These are phyloP conservation scores for Aspergillus puulaauensis DNA, from an alignment of 2,329 filamentous ascomycete genomes.

Conservation along the genomic window DNA sequence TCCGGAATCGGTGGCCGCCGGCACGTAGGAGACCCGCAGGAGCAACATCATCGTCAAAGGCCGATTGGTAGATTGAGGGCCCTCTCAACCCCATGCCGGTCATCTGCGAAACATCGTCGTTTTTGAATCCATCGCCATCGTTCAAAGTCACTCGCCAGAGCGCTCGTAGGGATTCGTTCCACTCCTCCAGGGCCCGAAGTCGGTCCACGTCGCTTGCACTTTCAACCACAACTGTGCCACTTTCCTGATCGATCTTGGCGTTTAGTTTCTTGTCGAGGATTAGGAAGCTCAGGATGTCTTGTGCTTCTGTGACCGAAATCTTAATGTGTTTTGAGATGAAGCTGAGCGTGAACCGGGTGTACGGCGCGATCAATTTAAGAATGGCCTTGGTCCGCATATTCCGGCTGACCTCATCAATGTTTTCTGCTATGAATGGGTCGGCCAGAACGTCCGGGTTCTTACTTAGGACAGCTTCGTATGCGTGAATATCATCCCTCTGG, in stretches of 20 bases:
- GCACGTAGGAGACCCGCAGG: constrained; percentile 21
- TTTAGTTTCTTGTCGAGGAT: constrained; percentile 87
- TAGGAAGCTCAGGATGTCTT: constrained; percentile 92
- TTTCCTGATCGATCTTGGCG: constrained; percentile 86
- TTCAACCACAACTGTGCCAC: constrained; percentile 78
- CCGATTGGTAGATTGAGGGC: constrained; percentile 29
- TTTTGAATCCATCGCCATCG: constrained; percentile 68
- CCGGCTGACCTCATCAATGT: constrained; percentile 97
- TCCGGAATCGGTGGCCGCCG: constrained; percentile 23
- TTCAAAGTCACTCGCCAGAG: constrained; percentile 73
- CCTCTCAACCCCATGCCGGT: constrained; percentile 19
- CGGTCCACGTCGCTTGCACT: constrained; percentile 69
- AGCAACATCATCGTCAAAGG: constrained; percentile 31
- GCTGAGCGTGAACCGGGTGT: constrained; percentile 82
- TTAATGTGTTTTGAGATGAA: constrained; percentile 88
- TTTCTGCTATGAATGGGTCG: constrained; percentile 96
- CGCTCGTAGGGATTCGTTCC: constrained; percentile 67
- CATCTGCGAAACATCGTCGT: constrained; percentile 39
- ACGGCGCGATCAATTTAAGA: constrained; percentile 88
- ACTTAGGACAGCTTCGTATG: constrained; percentile 83
- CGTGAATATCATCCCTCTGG: constrained; percentile 89
- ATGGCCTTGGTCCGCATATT: constrained; percentile 98
- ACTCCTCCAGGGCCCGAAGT: constrained; percentile 68
- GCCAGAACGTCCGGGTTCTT: constrained; percentile 85
- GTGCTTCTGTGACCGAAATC: constrained; percentile 80